Evolutionary conservation across 225 moss, liverwort and hornwort species (phyloP).

Genomic region (Sphagnum tenellum): DNA sequence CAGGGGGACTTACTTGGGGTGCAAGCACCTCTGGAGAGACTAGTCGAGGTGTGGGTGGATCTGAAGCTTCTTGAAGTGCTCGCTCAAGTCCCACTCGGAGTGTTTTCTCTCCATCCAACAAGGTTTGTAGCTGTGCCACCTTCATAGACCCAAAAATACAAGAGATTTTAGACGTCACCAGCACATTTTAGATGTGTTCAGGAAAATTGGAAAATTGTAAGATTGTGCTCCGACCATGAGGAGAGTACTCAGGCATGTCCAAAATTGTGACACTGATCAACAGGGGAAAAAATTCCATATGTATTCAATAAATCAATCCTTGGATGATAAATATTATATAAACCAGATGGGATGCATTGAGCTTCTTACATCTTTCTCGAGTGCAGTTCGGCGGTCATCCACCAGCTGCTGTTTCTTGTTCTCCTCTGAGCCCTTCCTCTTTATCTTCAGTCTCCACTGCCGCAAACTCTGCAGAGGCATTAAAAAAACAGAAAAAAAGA

Average conservation of each 20-base stretch:
- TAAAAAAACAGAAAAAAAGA: neutral
- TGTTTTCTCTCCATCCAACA: constrained; percentile 68
- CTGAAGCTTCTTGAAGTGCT: constrained; percentile 33
- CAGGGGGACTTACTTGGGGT: constrained; percentile 31
- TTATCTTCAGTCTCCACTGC: constrained; percentile 79
- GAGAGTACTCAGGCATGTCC: no score
- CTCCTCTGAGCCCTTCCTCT: constrained; percentile 62
- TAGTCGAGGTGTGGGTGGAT: constrained; percentile 7
- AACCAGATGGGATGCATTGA: neutral
- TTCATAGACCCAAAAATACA: constrained; percentile 17
- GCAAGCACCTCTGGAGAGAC: constrained; percentile 14
- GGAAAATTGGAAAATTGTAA: no score
- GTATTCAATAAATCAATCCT: no score
- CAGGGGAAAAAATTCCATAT: no score
- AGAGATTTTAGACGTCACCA: no score
- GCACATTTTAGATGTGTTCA: no score
- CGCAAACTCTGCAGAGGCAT: constrained; percentile 43
- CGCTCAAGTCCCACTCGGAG: constrained; percentile 64
- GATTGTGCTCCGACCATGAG: no score
- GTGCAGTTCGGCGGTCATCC: constrained; percentile 57
- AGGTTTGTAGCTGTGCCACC: constrained; percentile 78
- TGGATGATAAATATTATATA: no score
- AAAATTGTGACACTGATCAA: no score
- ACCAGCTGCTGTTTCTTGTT: constrained; percentile 56
- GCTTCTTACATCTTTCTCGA: constrained; percentile 74